These are phyloP conservation scores for Cutaneotrichosporon sp. DNA, from an alignment of 1,284 basidiomycete species.

Conservation along the genomic window DNA sequence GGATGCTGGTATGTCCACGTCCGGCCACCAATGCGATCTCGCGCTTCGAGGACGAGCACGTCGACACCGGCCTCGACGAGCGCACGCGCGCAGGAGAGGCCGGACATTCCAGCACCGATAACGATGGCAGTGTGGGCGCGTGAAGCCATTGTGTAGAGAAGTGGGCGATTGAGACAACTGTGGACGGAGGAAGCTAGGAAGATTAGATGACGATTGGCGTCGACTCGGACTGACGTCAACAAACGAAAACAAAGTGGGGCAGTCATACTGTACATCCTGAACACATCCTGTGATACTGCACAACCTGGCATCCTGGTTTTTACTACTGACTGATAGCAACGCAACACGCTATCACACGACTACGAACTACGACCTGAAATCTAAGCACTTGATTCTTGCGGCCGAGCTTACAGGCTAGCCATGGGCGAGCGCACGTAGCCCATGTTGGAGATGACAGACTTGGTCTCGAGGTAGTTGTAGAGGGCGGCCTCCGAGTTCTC, in stretches of 20 bases:
- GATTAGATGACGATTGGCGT: background rate
- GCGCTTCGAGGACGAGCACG: slow-evolving; percentile 6
- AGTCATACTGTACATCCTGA: background rate
- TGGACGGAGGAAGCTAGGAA: too few species aligned
- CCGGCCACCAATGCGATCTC: slow-evolving; percentile 1
- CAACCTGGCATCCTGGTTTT: slow-evolving; percentile 4
- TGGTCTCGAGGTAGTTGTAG: slow-evolving; percentile 24
- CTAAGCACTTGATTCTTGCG: background rate
- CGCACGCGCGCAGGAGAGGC: background rate
- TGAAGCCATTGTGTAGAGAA: background rate
- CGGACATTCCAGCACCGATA: slow-evolving; percentile 2
- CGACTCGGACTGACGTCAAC: background rate
- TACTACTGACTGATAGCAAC: background rate
- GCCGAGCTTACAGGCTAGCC: slow-evolving; percentile 9
- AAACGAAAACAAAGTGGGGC: background rate
- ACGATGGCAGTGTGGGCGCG: background rate
- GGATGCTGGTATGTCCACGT: slow-evolving; percentile 3
- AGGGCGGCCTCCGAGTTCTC: slow-evolving; percentile 21
- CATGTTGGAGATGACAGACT: slow-evolving; percentile 52
- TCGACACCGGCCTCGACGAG: slow-evolving; percentile 1
- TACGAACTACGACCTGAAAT: background rate
- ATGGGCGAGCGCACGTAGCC: slow-evolving; percentile 24
- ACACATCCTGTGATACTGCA: background rate
- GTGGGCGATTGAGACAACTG: background rate
- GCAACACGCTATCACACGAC: background rate